Evolutionary conservation across 208 protist species (phyloP), one percentile per base, ranked within the genome.

Genomic region (Wallacemonas sp.): DNA sequence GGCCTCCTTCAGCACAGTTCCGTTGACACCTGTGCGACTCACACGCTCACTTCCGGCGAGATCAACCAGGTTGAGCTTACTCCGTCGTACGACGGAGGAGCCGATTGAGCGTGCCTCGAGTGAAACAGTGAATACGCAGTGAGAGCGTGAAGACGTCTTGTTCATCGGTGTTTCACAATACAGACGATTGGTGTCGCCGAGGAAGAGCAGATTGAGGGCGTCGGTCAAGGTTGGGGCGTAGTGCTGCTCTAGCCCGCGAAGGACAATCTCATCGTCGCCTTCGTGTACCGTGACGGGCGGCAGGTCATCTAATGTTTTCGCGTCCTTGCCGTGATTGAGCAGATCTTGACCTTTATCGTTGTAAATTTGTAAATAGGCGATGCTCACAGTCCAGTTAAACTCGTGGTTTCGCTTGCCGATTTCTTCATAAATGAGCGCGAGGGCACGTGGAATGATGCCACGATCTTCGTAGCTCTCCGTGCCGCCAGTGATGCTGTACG

Each of bases 141-240:
- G 96, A 55, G 94, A 97, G 15, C 96, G 84, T 8, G 89, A 96
- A 19, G 92, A 97, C 1, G 81, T 90, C 51, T 84, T 91, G 77
- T 98, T 98, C 92, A 97, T 97, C 12, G 84, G 77, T 12, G 95
- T 98, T 49, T 93, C 80, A 61, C 86, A 92, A 68, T 91, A 93
- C 51, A 92, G 68, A 9, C 93, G 80, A 44, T 94, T 90, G 9
- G 88, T 94, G 69, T 94, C 86, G 30, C 89, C 93, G 41, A 96
- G 79, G 47, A 93, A 90, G n/a, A 96, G 63, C 21, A 93, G 71
- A 42, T 92, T 88, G 1, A 95, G 68, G 22, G 91, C 93, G 38
- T 92, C 88, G 22, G 77, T 61, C n/a, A 94, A 41, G 0, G 75
- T 93, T 0, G 86, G 73, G 0, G 91, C 86, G 17, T 31, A 47